These are phyloP conservation scores for Paramecium biaurelia DNA, from an alignment of 73 alveolate species.

Conservation along the genomic window DNA sequence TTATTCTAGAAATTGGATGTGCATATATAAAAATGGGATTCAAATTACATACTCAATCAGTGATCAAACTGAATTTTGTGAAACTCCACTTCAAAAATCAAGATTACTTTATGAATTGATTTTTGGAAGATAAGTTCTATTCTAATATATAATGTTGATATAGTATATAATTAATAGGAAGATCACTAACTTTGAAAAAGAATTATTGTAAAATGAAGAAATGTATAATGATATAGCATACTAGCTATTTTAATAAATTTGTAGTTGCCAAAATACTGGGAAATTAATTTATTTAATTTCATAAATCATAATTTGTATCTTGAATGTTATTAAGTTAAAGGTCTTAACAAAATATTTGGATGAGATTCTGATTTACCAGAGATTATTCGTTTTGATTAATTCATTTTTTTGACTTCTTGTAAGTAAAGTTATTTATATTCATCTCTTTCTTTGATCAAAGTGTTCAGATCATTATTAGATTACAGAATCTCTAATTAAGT, in stretches of 20 bases:
- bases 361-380: neutral
- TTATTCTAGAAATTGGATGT: neutral
- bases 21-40: neutral
- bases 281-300: neutral
- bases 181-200: no score
- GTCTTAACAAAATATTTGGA: neutral
- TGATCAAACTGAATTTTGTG: neutral
- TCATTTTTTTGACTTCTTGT: constrained; percentile 17
- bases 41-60: neutral
- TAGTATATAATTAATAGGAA: neutral
- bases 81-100: neutral
- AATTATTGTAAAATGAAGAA: no score
- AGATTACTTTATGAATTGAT: neutral
- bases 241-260: neutral
- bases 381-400: neutral
- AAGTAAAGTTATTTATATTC: constrained; percentile 55
- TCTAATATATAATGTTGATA: neutral
- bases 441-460: constrained; percentile 50
- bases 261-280: neutral
- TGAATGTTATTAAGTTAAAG: neutral
- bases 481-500: constrained; percentile 1
- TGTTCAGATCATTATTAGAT: constrained; percentile 16
- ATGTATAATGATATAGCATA: neutral
- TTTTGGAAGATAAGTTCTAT: neutral
- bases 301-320: neutral